Base-by-base conservation (phyloP, 2,329 filamentous ascomycete species). In the Metarhizium brunneum region DNA sequence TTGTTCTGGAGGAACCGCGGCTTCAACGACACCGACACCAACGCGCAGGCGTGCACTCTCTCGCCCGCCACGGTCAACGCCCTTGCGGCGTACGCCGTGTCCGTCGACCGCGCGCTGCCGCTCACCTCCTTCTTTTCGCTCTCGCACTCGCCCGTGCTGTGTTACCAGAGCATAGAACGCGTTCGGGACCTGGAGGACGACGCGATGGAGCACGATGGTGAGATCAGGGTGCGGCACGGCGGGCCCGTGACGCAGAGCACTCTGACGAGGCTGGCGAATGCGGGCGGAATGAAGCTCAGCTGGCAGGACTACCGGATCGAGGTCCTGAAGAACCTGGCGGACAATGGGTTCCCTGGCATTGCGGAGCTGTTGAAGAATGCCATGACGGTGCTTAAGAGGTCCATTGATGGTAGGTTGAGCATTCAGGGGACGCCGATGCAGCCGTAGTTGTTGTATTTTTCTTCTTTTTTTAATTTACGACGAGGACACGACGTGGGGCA, bases 231-330 rank as follows among this genome's bases (percentile, higher is more conserved):
- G 20, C 74, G 83, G 29, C 85, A 87, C 63, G 78, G 80, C 2
- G 84, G 85, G 0, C 90, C 89, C 0, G 85, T 90, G 8, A 90
- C 85, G 20, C 84, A 86, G 64, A 76, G 75, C 32, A 86, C 83
- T 53, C 71, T 95, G 62, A 75, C 73, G 35, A 73, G 76, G n/a
- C 71, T 94, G 50, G 80, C 78, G 29, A 79, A 76, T 40, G 78
- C 81, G 16, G 87, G 87, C 1, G 90, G 90, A 0, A 66, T 90
- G 30, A 75, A 71, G 52, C 66, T 92, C 43, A 76, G 75, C 14
- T 95, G 87, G 86, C 82, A 86, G 62, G 83, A 88, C 52, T 95
- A 91, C 68, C 79, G 87, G 56, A 74, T 90, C 6, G 80, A 82
- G n/a, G 85, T 92, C 59, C 71, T 95, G 56, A 76, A 78, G 52